Conservation (phyloP, 2,329 filamentous ascomycete genomes). For the Neospermospora avenae region DNA sequence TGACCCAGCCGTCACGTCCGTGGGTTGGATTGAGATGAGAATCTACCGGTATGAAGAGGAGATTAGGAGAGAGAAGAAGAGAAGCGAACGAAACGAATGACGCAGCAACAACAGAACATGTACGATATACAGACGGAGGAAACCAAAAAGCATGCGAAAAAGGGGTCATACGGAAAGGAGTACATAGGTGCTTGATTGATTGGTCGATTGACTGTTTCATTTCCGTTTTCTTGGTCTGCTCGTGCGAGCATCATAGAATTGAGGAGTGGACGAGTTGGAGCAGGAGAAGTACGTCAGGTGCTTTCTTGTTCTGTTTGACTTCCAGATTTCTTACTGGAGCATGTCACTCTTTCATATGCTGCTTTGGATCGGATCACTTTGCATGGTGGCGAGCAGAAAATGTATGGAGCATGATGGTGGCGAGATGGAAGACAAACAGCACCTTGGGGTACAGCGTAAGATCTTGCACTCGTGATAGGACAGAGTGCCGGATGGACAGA, state of each 20-base stretch:
- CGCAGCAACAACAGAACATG: background rate
- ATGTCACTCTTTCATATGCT: background rate
- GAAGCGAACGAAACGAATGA: background rate
- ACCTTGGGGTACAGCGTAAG: background rate
- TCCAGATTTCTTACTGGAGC: background rate
- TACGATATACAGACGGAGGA: background rate
- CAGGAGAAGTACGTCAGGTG: background rate
- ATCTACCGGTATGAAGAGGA: background rate
- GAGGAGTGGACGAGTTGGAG: background rate
- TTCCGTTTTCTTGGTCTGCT: background rate
- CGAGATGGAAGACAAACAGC: background rate
- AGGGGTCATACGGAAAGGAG: conserved; percentile 4
- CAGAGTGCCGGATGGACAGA: background rate
- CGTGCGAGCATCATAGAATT: background rate
- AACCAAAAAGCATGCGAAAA: conserved; percentile 3
- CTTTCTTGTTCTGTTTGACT: background rate
- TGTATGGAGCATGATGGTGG: background rate
- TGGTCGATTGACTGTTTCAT: background rate
- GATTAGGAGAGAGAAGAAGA: background rate
- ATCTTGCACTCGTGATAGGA: background rate
- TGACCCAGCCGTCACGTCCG: background rate
- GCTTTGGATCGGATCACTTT: background rate
- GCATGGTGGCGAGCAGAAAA: background rate
- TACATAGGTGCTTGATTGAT: background rate
- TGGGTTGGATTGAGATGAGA: conserved; percentile 16